These are phyloP conservation scores for Diospyros kaki DNA, from an alignment of 148 eudicot genomes.

Conservation along the genomic window DNA sequence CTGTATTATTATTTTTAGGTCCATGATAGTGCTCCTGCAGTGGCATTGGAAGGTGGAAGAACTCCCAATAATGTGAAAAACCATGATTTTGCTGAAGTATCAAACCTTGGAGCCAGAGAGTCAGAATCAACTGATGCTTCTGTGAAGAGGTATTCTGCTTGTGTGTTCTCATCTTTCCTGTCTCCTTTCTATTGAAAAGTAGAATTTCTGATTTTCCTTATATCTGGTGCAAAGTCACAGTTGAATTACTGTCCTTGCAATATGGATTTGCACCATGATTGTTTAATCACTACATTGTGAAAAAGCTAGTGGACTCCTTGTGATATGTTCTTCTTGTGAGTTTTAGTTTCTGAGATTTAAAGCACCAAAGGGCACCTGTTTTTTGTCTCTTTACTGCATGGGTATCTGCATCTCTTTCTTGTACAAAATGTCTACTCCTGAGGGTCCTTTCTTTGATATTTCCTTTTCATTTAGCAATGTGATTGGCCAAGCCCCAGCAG, in stretches of 20 bases:
- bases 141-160: constrained; percentile 21
- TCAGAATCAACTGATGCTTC: constrained; percentile 18
- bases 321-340: not conserved
- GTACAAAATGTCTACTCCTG: not conserved
- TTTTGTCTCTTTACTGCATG: not conserved
- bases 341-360: not conserved
- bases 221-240: not conserved
- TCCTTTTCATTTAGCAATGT: not conserved
- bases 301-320: not conserved
- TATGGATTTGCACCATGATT: not conserved
- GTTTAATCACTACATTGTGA: not conserved
- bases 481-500: not conserved
- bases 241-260: not conserved
- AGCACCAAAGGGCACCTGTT: not conserved
- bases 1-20: constrained; percentile 18
- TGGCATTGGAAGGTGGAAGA: constrained; percentile 13
- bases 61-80: constrained; percentile 16
- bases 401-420: not conserved
- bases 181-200: not conserved
- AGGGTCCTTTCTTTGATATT: not conserved
- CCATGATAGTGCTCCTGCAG: constrained; percentile 2
- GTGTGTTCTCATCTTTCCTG: not conserved
- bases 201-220: not conserved
- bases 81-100: constrained; percentile 29
- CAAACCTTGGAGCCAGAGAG: constrained; percentile 18